These are phyloP conservation scores for Trypanosoma rangeli DNA, from an alignment of 208 protist species.

Conservation along the genomic window DNA sequence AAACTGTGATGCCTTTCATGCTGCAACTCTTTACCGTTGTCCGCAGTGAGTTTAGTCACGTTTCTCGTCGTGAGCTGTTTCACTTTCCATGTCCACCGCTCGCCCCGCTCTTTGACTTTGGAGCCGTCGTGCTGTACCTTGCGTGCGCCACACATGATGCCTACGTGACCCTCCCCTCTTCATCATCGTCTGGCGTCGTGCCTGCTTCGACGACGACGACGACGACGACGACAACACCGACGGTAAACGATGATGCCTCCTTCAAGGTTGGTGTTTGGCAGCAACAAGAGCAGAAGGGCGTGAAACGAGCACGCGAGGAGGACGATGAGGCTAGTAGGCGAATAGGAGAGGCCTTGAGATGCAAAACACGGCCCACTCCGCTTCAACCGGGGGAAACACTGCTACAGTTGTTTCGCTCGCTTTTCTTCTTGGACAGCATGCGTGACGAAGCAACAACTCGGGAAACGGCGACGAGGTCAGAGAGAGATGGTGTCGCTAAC, in stretches of 20 bases:
- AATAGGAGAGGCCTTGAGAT: background rate
- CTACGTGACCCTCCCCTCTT: constrained; percentile 32
- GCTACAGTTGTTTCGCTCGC: constrained; percentile 21
- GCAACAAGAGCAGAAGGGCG: background rate
- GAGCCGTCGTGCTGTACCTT: constrained; percentile 58
- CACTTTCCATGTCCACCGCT: constrained; percentile 52
- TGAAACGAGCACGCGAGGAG: constrained; percentile 10
- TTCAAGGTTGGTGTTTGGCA: background rate
- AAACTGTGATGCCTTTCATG: constrained; percentile 51
- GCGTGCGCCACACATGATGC: constrained; percentile 38
- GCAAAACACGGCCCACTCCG: background rate
- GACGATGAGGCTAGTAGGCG: background rate
- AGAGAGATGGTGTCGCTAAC: background rate
- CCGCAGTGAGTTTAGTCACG: constrained; percentile 63
- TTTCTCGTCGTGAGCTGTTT: constrained; percentile 67
- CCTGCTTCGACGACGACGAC: background rate
- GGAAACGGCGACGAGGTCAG: background rate
- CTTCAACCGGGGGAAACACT: constrained; percentile 10
- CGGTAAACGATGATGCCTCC: background rate
- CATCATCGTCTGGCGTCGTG: background rate
- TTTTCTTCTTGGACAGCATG: constrained; percentile 24
- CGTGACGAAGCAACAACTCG: background rate
- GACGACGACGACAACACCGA: background rate
- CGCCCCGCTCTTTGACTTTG: constrained; percentile 55
- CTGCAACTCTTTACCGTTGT: constrained; percentile 45